Evolutionary conservation across 2,329 filamentous ascomycete species (phyloP).

Genomic region (Ascochyta pisi): DNA sequence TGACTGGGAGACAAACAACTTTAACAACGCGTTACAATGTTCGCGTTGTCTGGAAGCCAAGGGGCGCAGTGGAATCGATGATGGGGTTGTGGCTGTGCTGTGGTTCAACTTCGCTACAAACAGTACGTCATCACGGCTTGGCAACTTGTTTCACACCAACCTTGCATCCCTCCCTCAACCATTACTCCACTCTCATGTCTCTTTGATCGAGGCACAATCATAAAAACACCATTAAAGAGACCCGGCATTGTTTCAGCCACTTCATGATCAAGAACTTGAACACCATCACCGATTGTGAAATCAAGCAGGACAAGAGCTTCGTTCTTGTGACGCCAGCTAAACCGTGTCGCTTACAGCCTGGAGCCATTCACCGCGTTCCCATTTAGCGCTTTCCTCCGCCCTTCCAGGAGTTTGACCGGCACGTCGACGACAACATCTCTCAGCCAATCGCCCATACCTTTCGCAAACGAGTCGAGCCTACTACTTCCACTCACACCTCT

Average conservation of each 20-base stretch:
- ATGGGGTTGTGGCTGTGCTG: slow-evolving; percentile 7
- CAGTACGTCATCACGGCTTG: slow-evolving; percentile 12
- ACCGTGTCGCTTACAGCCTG: neutral
- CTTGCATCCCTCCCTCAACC: neutral
- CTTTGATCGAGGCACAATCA: no score
- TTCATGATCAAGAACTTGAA: no score
- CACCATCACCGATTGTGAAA: neutral
- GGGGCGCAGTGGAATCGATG: slow-evolving; percentile 1
- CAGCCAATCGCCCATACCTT: slow-evolving; percentile 62
- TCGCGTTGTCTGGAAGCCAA: neutral
- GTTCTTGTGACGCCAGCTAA: neutral
- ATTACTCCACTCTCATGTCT: neutral
- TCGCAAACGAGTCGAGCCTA: slow-evolving; percentile 59
- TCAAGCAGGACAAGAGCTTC: neutral
- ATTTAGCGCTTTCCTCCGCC: slow-evolving; percentile 10
- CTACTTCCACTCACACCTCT: slow-evolving; percentile 56
- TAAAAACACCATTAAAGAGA: neutral
- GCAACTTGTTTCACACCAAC: neutral
- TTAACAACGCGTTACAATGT: neutral
- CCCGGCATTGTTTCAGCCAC: no score
- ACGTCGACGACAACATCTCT: slow-evolving; percentile 54
- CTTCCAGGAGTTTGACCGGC: slow-evolving; percentile 42
- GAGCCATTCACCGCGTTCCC: neutral
- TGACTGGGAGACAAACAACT: neutral
- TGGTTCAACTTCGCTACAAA: neutral